Evolutionary conservation across 495 filamentous ascomycete species (phyloP).

Genomic region (Penicillium parvum): DNA sequence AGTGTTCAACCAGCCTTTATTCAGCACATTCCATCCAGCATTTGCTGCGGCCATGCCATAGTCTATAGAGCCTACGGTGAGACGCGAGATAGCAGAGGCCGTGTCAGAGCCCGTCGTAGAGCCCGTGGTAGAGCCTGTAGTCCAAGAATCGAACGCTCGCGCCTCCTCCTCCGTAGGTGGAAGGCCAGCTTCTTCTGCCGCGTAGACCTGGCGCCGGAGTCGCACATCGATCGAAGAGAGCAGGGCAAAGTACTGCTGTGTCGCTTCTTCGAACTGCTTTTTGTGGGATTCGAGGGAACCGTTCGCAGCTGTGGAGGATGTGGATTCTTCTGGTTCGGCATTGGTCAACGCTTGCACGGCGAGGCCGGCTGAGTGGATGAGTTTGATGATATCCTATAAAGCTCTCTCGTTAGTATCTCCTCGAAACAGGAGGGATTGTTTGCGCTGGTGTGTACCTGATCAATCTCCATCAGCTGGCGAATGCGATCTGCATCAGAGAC

Average conservation of each 20-base stretch:
- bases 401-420: background rate
- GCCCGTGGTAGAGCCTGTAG: no score
- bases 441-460: constrained; percentile 47
- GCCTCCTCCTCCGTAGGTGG: constrained; percentile 43
- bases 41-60: constrained; percentile 17
- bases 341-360: constrained; percentile 68
- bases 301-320: constrained; percentile 20
- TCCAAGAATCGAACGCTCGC: no score
- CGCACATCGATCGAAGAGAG: constrained; percentile 65
- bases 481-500: constrained; percentile 69
- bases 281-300: constrained; percentile 50
- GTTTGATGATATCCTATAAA: constrained; percentile 50
- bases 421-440: background rate
- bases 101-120: constrained; percentile 18
- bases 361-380: constrained; percentile 63
- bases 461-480: constrained; percentile 69
- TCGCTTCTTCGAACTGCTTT: constrained; percentile 55
- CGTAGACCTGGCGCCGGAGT: constrained; percentile 72
- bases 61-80: no score
- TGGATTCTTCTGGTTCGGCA: constrained; percentile 31
- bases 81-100: no score
- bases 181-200: constrained; percentile 71
- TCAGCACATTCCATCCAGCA: constrained; percentile 43
- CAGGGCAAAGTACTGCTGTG: constrained; percentile 63
- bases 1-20: constrained; percentile 83